A percentile compares a stretch with the other conserved stretches of the same genome.
phyloP scores from a whole-genome alignment of 1,139 yeast species.

The Blastobotrys proliferans region DNA sequence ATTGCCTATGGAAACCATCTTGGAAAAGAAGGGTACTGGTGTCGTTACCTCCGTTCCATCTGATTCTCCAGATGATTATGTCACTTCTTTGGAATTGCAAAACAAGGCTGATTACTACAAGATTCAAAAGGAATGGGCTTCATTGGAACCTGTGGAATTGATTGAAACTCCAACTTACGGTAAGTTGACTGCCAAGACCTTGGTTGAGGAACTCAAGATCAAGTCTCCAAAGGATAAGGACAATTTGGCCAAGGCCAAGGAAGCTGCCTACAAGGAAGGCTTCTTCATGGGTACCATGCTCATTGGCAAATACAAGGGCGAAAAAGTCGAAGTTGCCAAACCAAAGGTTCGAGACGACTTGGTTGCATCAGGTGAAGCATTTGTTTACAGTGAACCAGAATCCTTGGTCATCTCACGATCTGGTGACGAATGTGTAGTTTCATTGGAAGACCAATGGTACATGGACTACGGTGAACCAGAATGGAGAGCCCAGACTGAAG shows the following conservation, averaged over 20 bases:
- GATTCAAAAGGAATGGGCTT: constrained; percentile 84
- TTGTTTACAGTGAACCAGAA: constrained; percentile 94
- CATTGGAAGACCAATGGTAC: constrained; percentile 98
- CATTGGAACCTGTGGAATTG: constrained; percentile 66
- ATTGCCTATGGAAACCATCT: constrained; percentile 95
- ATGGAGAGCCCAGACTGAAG: constrained; percentile 86
- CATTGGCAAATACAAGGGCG: constrained; percentile 80
- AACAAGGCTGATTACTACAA: constrained; percentile 90
- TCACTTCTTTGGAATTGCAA: constrained; percentile 76
- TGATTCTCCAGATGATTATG: constrained; percentile 95
- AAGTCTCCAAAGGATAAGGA: constrained; percentile 91
- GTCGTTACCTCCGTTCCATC: constrained; percentile 98
- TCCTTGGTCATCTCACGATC: constrained; percentile 85
- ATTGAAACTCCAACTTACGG: constrained; percentile 84
- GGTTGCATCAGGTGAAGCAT: constrained; percentile 73
- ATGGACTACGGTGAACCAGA: constrained; percentile 93
- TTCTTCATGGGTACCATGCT: constrained; percentile 84
- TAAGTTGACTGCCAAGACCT: constrained; percentile 76
- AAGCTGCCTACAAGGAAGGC: constrained; percentile 93
- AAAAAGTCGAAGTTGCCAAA: constrained; percentile 87
- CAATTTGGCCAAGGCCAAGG: constrained; percentile 88
- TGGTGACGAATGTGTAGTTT: constrained; percentile 95
- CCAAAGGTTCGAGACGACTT: constrained; percentile 80
- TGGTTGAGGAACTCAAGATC: constrained; percentile 84
- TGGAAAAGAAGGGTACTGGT: constrained; percentile 96